Conservation (phyloP, 164 flowering plant species). For the Buxus sempervirens region DNA sequence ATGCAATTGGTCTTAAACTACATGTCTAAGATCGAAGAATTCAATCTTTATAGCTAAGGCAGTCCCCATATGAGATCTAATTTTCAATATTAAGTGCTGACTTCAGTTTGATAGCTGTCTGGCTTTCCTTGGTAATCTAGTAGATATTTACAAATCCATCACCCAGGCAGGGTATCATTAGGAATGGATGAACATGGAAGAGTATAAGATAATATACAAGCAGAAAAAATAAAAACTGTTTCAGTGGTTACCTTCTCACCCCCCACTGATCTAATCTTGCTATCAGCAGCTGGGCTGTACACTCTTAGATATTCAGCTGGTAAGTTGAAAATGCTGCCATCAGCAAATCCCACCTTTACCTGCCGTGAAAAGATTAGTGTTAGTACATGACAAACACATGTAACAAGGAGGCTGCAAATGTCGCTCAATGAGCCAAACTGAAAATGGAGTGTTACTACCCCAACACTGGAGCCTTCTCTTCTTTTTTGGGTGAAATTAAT, state of each 20-base stretch:
- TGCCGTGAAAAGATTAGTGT: conserved; percentile 15
- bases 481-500: no score
- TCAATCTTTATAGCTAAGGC: no score
- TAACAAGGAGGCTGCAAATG: no score
- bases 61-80: no score
- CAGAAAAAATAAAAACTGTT: not conserved
- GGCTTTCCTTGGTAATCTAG: no score
- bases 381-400: not conserved
- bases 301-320: conserved; percentile 71
- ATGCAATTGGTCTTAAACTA: not conserved
- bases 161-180: not conserved
- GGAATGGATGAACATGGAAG: not conserved
- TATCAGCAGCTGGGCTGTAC: conserved; percentile 75
- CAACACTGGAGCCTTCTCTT: not conserved
- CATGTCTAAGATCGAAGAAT: no score
- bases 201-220: not conserved
- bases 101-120: no score
- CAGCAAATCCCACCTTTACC: conserved; percentile 69
- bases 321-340: conserved; percentile 47
- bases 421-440: no score
- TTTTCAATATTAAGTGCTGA: no score
- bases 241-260: conserved; percentile 68
- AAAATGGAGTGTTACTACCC: not conserved
- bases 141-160: no score
- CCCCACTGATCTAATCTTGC: conserved; percentile 70